Evolutionary conservation across 176 grass and related monocot species (phyloP), one percentile per base, ranked within the genome.

Genomic region (Avena eriantha): DNA sequence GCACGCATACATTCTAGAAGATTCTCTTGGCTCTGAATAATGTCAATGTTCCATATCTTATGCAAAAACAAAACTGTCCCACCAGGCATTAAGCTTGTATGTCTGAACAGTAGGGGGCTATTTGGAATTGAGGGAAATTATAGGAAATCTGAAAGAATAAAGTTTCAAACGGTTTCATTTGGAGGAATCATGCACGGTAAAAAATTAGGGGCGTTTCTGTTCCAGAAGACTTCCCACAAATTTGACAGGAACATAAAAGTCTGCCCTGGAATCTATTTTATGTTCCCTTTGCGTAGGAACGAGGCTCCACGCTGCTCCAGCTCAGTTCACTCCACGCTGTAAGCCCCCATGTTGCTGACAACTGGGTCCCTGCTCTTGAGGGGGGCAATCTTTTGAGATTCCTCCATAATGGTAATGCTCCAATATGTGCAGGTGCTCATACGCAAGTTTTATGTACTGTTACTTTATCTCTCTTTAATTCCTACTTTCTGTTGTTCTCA

Each of bases 11-110:
- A 61, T 14, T 10, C 10, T 63, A 60, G 76, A 33, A 19, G 41
- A 73, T 73, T 74, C n/a, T 60, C 19, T 56, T 46, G 51, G 51
- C 29, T 83, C 31, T 29, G 35, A 46, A 21, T 72, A 83, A 75
- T 39, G 34, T 73, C 5, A 69, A 49, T 66, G 43, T 49, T 33
- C 49, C 43, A 29, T 3, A 3, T 10, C 23, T 31, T 76, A 29
- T 75, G 72, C 47, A 31, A 76, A 50, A 31, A 73, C 24, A 76
- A 49, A 51, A 29, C 14, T 4, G 72, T 76, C 72, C 46, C 23
- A 51, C 72, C 46, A 50, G 45, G 71, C 45, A 31, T 51, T 29
- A 76, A 51, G 7, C 72, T 31, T 50, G 72, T 50, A 29, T 26
- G 71, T 50, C 22, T 75, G 72, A 73, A 73, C n/a, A 73, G 36